Evolutionary conservation across 352 stramenopile genomes (phyloP), one percentile per base, ranked within the genome.

Genomic region (Globisporangium paroecandrum): DNA sequence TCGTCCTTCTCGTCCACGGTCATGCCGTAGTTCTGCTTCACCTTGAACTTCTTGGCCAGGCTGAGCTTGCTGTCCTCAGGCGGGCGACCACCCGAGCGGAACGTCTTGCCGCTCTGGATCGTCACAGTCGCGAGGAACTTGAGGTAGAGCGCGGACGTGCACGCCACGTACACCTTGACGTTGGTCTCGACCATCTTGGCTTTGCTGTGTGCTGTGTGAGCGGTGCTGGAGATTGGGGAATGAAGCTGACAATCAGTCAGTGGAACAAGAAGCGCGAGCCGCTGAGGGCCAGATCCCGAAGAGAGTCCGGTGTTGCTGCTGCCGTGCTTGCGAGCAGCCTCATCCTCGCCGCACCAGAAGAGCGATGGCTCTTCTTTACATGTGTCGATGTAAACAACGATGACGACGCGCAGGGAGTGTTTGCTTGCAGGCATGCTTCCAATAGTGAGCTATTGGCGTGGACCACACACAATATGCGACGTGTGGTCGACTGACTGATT

Each of bases 81-180:
- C 24, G 82, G 72, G 34, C 83, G 83, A 1, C 66, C 71, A 18
- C 80, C 82, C 3, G 80, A 58, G 34, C 47, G 55, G 69, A 89
- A 92, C 34, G 77, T 88, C 75, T 77, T 82, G 64, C 65, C 62
- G 25, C 74, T 77, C 66, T 90, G 80, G 57, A 89, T 81, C 57
- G 73, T 71, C n/a, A 75, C 78, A 6, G 70, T 71, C 38, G 64
- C 58, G 54, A 92, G 57, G 73, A 88, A 90, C 75, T 92, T 92
- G 72, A 81, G 38, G 66, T 89, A 92, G 36, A 83, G 65, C 69
- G 75, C 74, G 22, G 72, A 68, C 12, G 71, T 68, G 67, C 74
- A 83, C 20, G 54, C 63, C 5, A 78, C 70, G 62, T 77, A 82
- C 41, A 64, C 46, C 43, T 65, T 65, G 29, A 65, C 56, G 27